Evolutionary conservation across 164 flowering plant genomes (phyloP).

Genomic region (Paratinospora sagittata): DNA sequence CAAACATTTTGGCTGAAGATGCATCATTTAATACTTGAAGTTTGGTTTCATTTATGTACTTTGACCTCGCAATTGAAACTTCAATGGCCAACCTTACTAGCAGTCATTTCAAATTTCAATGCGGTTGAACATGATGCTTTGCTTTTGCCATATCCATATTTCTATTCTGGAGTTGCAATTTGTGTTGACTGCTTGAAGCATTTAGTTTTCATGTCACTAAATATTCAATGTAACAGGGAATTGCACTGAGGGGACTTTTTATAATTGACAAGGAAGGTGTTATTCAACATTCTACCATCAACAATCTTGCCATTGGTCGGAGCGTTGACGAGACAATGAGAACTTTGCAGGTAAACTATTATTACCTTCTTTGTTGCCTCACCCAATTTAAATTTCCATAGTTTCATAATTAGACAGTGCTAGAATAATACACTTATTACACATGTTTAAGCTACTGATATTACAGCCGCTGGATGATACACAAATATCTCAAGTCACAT

Average conservation of each 20-base stretch:
- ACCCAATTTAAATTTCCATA: not conserved
- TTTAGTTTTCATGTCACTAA: slow-evolving; percentile 6
- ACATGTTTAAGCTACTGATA: no score
- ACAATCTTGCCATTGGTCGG: slow-evolving; percentile 95
- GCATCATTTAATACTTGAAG: no score
- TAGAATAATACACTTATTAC: no score
- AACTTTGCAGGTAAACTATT: slow-evolving; percentile 78
- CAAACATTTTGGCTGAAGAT: no score
- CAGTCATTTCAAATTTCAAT: no score
- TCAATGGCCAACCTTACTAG: no score
- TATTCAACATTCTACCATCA: slow-evolving; percentile 97
- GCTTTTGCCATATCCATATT: not conserved
- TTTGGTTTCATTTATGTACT: no score
- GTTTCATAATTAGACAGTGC: not conserved
- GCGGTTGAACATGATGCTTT: no score
- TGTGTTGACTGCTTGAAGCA: not conserved
- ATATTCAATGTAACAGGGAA: slow-evolving; percentile 48
- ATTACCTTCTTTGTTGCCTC: not conserved
- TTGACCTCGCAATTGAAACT: no score
- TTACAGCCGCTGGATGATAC: no score
- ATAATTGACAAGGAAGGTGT: slow-evolving; percentile 98
- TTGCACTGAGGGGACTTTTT: slow-evolving; percentile 93
- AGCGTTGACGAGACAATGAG: slow-evolving; percentile 97
- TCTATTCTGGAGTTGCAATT: not conserved
- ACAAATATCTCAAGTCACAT: no score